Evolutionary conservation across 2,329 filamentous ascomycete genomes (phyloP).

Genomic region (Aspergillus calidoustus): DNA sequence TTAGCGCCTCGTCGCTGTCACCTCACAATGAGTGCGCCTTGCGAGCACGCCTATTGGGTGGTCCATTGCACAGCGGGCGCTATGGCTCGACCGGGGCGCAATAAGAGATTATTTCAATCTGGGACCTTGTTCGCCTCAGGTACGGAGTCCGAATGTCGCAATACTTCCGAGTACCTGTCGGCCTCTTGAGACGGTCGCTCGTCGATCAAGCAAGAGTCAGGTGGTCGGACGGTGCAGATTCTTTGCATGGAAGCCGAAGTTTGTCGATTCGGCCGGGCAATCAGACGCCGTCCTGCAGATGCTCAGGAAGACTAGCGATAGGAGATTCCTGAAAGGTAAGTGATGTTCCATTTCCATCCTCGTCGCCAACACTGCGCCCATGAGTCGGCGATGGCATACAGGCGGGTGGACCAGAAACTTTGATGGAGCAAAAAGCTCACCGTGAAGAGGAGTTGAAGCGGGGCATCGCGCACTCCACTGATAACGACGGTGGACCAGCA

Average conservation of each 20-base stretch:
- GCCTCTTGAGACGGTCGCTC: neutral
- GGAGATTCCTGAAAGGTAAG: neutral
- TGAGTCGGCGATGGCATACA: neutral
- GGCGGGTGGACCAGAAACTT: constrained; percentile 1
- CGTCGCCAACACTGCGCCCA: neutral
- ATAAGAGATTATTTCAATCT: constrained; percentile 6
- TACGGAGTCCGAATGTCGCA: constrained; percentile 9
- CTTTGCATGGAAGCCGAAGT: constrained; percentile 17
- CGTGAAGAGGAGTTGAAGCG: constrained; percentile 3
- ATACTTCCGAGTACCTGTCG: neutral
- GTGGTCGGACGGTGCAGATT: constrained; percentile 13
- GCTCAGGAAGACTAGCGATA: neutral
- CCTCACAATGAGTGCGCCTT: constrained; percentile 2
- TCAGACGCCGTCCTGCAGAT: neutral
- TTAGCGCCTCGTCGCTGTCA: constrained; percentile 10
- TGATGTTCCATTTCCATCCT: neutral
- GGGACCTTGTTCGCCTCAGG: constrained; percentile 8
- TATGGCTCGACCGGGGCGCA: neutral
- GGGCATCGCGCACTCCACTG: constrained; percentile 4
- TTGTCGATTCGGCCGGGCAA: constrained; percentile 2
- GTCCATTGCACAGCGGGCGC: constrained; percentile 1
- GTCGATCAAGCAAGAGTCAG: constrained; percentile 6
- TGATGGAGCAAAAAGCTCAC: neutral
- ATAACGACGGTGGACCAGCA: neutral
- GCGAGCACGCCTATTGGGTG: neutral